Conservation (phyloP, 306 rosid genomes). For the Cicer yamashitae region DNA sequence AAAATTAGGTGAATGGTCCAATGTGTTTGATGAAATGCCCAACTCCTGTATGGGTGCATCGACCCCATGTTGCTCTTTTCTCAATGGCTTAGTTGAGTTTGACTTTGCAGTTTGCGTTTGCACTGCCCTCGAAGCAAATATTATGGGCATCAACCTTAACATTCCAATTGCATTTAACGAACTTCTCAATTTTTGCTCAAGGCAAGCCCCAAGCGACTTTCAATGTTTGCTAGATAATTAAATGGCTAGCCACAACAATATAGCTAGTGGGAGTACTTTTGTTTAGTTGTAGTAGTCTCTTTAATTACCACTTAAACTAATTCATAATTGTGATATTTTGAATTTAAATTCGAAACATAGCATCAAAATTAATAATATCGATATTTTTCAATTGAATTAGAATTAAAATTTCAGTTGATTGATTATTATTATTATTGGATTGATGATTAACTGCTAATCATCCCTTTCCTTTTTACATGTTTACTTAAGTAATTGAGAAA, state of each 20-base stretch:
- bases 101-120: conserved; percentile 76
- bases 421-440: too few species aligned
- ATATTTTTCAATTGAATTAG: too few species aligned
- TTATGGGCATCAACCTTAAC: conserved; percentile 58
- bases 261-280: neutral
- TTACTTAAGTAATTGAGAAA: too few species aligned
- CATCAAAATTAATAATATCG: too few species aligned
- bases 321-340: fast-evolving
- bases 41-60: conserved; percentile 54
- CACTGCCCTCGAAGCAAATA: conserved; percentile 62
- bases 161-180: conserved; percentile 56
- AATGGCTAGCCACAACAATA: neutral
- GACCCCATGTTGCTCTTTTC: conserved; percentile 63
- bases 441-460: too few species aligned
- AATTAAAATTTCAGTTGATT: too few species aligned
- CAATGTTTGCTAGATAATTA: neutral
- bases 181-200: conserved; percentile 67
- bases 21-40: conserved; percentile 46
- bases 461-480: too few species aligned
- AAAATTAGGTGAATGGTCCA: conserved; percentile 59
- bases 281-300: too few species aligned
- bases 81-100: conserved; percentile 60
- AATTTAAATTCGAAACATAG: too few species aligned
- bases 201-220: conserved; percentile 49
- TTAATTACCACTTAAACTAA: too few species aligned